Conservation (phyloP, 768 basidiomycete genomes). For the Tricholoma furcatifolium region DNA sequence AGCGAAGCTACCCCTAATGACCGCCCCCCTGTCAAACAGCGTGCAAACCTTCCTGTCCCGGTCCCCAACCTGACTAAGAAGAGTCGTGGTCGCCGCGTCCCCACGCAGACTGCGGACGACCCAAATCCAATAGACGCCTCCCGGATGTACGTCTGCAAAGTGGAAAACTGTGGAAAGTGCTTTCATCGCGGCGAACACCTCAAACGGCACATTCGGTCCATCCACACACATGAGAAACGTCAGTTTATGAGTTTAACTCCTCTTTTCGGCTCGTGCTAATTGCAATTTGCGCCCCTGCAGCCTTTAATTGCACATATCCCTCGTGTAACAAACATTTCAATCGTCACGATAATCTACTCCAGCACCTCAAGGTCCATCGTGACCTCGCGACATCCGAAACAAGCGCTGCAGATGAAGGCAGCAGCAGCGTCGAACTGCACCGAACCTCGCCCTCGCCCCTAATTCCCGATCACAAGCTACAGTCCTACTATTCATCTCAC, state of each 20-base stretch:
- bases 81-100: slow-evolving; percentile 75
- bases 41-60: slow-evolving; percentile 61
- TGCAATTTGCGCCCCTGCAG: slow-evolving; percentile 33
- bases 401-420: slow-evolving; percentile 10
- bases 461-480: slow-evolving; percentile 7
- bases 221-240: slow-evolving; percentile 87
- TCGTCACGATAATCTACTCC: slow-evolving; percentile 76
- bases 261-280: slow-evolving; percentile 13
- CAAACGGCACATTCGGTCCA: slow-evolving; percentile 75
- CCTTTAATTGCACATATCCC: slow-evolving; percentile 68
- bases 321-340: slow-evolving; percentile 74
- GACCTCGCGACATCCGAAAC: slow-evolving; percentile 22
- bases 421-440: slow-evolving; percentile 11
- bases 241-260: slow-evolving; percentile 29
- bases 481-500: slow-evolving; percentile 10
- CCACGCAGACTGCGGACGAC: slow-evolving; percentile 38
- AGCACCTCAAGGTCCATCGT: slow-evolving; percentile 74
- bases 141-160: slow-evolving; percentile 58
- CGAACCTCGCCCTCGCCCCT: slow-evolving; percentile 12
- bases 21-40: slow-evolving; percentile 46
- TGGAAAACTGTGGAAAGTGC: slow-evolving; percentile 72
- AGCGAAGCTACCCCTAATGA: slow-evolving; percentile 19
- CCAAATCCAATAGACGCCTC: slow-evolving; percentile 18
- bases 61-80: slow-evolving; percentile 81
- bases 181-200: slow-evolving; percentile 81